Conservation (phyloP, 2,329 filamentous ascomycete genomes). For the Xylaria sp. region DNA sequence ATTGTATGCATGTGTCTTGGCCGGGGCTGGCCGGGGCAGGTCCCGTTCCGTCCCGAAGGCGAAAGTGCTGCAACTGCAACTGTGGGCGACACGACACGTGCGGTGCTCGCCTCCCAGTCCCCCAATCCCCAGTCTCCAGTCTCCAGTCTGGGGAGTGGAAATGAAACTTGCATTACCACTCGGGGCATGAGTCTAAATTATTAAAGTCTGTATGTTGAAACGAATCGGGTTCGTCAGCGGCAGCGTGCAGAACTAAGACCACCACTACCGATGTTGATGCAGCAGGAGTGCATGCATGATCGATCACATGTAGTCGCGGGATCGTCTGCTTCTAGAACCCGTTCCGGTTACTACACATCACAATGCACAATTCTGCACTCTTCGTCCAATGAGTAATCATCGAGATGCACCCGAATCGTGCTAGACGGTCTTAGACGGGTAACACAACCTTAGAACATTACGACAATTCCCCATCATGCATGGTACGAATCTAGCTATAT, state of each 20-base stretch:
- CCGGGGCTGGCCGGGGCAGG: neutral
- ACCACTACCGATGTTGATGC: constrained; percentile 24
- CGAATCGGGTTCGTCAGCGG: constrained; percentile 11
- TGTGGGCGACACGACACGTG: neutral
- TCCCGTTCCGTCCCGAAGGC: neutral
- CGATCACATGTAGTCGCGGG: constrained; percentile 30
- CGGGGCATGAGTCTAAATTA: neutral
- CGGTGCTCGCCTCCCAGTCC: neutral
- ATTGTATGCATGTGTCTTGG: neutral
- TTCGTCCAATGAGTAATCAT: constrained; percentile 26
- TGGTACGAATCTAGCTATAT: constrained; percentile 3
- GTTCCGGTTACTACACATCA: constrained; percentile 19
- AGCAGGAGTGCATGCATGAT: constrained; percentile 24
- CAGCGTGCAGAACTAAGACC: constrained; percentile 15
- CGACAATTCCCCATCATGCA: neutral
- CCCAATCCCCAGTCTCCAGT: neutral
- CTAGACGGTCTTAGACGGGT: neutral
- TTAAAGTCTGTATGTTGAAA: neutral
- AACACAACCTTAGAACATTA: constrained; percentile 2
- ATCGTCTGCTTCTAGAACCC: constrained; percentile 30
- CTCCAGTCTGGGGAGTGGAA: neutral
- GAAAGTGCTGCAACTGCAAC: neutral
- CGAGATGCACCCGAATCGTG: neutral
- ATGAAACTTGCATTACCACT: neutral
- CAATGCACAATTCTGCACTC: constrained; percentile 6